phyloP scores from a whole-genome alignment of 2,329 filamentous ascomycete genomes.

The Hymenoscyphus repandus region DNA sequence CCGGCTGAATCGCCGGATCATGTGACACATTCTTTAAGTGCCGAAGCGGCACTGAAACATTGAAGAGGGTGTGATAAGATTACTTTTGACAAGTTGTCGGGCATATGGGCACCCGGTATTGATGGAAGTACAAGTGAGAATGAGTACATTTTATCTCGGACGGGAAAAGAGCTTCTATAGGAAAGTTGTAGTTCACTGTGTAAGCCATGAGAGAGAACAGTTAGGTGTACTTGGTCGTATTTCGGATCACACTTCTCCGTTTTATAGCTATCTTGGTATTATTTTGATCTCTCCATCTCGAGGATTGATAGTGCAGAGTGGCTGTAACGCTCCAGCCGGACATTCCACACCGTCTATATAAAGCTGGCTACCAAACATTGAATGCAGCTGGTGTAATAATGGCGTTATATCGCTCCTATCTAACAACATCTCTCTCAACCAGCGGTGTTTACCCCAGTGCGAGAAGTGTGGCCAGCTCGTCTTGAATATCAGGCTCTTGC shows the following conservation, averaged over 20 bases:
- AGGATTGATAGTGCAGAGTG: conserved; percentile 19
- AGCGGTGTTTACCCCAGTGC: conserved; percentile 28
- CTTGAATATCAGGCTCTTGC: conserved; percentile 19
- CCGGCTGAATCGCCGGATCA: too few relatives aligned
- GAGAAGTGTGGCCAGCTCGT: conserved; percentile 29
- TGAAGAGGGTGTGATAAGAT: too few relatives aligned
- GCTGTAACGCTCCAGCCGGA: conserved; percentile 13
- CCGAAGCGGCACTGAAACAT: too few relatives aligned
- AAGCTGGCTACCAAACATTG: conserved; percentile 21
- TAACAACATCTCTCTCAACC: conserved; percentile 27
- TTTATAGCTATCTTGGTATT: conserved; percentile 10
- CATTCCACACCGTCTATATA: conserved; percentile 19
- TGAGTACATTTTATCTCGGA: too few relatives aligned
- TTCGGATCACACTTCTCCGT: too few relatives aligned
- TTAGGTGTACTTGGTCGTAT: too few relatives aligned
- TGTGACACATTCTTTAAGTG: too few relatives aligned
- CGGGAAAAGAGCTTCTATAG: too few relatives aligned
- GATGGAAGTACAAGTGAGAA: too few relatives aligned
- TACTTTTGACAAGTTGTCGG: too few relatives aligned
- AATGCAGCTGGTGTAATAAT: conserved; percentile 19
- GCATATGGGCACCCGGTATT: too few relatives aligned
- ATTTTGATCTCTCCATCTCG: conserved; percentile 27
- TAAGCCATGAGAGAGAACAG: too few relatives aligned
- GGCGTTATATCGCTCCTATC: conserved; percentile 22
- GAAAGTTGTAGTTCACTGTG: background rate